Conservation (phyloP, 352 stramenopile species). For the Globisporangium cylindrosporum region DNA sequence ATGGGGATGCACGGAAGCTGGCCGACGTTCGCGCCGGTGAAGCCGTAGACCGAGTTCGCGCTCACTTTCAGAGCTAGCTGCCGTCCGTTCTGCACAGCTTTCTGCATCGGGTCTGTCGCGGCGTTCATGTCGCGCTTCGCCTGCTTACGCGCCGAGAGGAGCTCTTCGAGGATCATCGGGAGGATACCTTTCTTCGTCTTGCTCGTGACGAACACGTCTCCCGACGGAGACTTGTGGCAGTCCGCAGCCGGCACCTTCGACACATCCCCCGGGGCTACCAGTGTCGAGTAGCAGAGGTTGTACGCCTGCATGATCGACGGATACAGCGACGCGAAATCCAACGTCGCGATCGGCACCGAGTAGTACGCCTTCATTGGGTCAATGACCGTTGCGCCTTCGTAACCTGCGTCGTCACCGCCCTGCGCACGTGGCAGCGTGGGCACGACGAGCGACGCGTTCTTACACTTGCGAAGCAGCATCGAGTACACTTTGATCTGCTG, state of each 20-base stretch:
- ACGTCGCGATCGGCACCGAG: conserved; percentile 97
- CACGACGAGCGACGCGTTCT: conserved; percentile 93
- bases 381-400: conserved; percentile 99
- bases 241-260: conserved; percentile 57
- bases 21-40: conserved; percentile 97
- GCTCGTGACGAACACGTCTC: conserved; percentile 95
- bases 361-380: conserved; percentile 99
- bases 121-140: conserved; percentile 99
- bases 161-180: conserved; percentile 97
- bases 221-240: conserved; percentile 94
- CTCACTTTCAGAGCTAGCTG: conserved; percentile 96
- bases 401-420: conserved; percentile 84
- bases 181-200: conserved; percentile 97
- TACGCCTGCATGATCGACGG: conserved; percentile 99
- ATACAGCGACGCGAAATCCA: conserved; percentile 99
- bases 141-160: conserved; percentile 95
- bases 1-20: conserved; percentile 99
- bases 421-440: conserved; percentile 93
- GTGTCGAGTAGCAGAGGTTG: conserved; percentile 99
- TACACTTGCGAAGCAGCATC: conserved; percentile 98
- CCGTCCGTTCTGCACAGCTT: conserved; percentile 98
- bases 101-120: conserved; percentile 98
- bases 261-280: conserved; percentile 83
- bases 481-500: conserved; percentile 99
- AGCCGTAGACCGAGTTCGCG: conserved; percentile 99